These are phyloP conservation scores for Datisca glomerata DNA, from an alignment of 306 rosid genomes.

Conservation along the genomic window DNA sequence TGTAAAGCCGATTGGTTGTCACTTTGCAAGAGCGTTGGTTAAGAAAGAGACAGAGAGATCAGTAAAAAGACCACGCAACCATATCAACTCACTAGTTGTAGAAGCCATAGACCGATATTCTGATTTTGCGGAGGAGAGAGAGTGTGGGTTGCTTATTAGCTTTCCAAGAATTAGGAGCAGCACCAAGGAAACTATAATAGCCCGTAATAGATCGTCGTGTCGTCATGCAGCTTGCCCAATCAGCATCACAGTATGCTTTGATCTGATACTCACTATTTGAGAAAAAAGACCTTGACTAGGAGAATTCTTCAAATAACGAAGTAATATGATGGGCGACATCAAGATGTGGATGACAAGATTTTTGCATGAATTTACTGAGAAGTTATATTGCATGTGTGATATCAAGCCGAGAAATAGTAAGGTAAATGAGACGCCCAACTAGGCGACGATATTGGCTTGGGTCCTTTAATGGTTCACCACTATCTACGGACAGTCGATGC, in stretches of 20 bases:
- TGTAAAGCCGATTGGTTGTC: background rate
- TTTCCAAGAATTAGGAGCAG: background rate
- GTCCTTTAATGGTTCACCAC: background rate
- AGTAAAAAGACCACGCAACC: background rate
- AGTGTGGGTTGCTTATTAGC: background rate
- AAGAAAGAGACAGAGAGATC: background rate
- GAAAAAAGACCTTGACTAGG: background rate
- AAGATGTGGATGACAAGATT: background rate
- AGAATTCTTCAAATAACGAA: conserved; percentile 2
- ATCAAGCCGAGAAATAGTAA: background rate
- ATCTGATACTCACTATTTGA: background rate
- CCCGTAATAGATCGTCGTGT: background rate
- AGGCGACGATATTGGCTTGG: background rate
- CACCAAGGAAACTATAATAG: background rate
- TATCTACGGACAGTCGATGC: background rate
- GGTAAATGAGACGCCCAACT: conserved; percentile 5
- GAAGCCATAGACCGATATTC: background rate
- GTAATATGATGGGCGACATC: background rate
- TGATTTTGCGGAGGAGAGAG: background rate
- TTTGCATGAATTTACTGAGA: conserved; percentile 4
- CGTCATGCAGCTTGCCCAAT: background rate
- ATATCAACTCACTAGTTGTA: background rate
- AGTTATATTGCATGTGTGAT: background rate
- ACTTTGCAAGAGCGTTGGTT: background rate
- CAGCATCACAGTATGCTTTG: background rate